Percentiles rank a stretch among this genome's conserved stretches.
phyloP scores from a whole-genome alignment of 371 early-diverging fungal species.

The Rhizopus sp. region DNA sequence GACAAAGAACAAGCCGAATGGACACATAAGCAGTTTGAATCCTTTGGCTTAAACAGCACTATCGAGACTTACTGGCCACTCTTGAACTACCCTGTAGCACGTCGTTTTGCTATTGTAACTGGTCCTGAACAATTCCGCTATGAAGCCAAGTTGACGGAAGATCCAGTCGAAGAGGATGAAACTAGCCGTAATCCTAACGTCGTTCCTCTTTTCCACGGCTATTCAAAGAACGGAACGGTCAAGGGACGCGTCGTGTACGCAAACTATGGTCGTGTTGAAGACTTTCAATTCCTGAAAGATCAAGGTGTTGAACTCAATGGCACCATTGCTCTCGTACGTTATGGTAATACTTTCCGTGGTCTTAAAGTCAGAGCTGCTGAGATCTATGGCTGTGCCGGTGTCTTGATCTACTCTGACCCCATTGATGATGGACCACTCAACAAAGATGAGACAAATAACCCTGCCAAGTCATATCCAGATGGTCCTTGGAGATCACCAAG shows the following conservation, averaged over 20 bases:
- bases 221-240: constrained; percentile 64
- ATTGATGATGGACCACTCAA: constrained; percentile 57
- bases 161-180: constrained; percentile 49
- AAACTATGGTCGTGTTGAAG: constrained; percentile 65
- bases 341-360: constrained; percentile 63
- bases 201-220: constrained; percentile 67
- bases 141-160: constrained; percentile 61
- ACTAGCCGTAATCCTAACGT: constrained; percentile 51
- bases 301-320: constrained; percentile 55
- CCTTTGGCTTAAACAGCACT: constrained; percentile 57
- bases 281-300: constrained; percentile 55
- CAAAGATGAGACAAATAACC: constrained; percentile 20
- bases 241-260: constrained; percentile 68
- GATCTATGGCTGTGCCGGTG: constrained; percentile 58
- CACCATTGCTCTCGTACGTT: constrained; percentile 64
- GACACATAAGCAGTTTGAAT: constrained; percentile 55
- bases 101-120: constrained; percentile 59
- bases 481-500: constrained; percentile 68
- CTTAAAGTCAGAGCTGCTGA: constrained; percentile 68
- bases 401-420: constrained; percentile 67
- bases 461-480: constrained; percentile 58
- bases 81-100: constrained; percentile 58
- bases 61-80: constrained; percentile 66
- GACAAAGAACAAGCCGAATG: constrained; percentile 58
- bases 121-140: constrained; percentile 50